Evolutionary conservation across 2,329 filamentous ascomycete genomes (phyloP).

Genomic region (Pseudocercospora musae): DNA sequence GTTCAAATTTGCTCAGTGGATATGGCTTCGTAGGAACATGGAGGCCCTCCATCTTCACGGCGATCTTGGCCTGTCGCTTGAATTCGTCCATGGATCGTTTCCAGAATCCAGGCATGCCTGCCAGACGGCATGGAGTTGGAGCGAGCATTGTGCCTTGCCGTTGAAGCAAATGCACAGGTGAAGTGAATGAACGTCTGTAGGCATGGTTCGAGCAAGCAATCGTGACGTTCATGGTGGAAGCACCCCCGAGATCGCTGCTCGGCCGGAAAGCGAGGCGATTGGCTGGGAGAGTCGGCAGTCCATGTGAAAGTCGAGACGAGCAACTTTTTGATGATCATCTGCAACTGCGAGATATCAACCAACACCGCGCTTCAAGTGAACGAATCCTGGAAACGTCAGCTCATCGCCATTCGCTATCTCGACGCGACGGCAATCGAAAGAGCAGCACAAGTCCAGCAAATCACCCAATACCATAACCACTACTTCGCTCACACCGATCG

Average conservation of each 20-base stretch:
- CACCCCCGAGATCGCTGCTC: neutral
- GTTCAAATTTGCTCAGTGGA: slow-evolving; percentile 62
- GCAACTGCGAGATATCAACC: neutral
- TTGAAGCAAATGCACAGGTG: neutral
- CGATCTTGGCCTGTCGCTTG: slow-evolving; percentile 55
- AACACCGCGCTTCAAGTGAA: neutral
- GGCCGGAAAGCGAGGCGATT: neutral
- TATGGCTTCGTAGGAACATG: slow-evolving; percentile 62
- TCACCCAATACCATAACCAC: neutral
- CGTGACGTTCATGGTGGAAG: neutral
- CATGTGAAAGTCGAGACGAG: neutral
- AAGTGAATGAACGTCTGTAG: neutral
- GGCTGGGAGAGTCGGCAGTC: neutral
- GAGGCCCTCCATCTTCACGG: slow-evolving; percentile 66
- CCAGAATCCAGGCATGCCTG: slow-evolving; percentile 49
- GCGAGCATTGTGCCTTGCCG: slow-evolving; percentile 17
- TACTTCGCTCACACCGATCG: neutral
- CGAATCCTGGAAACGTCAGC: neutral
- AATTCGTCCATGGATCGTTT: slow-evolving; percentile 59
- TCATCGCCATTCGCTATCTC: neutral
- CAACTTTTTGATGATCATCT: neutral
- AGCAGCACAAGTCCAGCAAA: neutral
- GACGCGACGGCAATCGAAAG: neutral
- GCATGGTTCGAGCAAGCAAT: slow-evolving; percentile 1
- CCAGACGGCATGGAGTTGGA: slow-evolving; percentile 23